Evolutionary conservation across 2,329 filamentous ascomycete species (phyloP).

Genomic region (Sporothrix pseudoabietina): DNA sequence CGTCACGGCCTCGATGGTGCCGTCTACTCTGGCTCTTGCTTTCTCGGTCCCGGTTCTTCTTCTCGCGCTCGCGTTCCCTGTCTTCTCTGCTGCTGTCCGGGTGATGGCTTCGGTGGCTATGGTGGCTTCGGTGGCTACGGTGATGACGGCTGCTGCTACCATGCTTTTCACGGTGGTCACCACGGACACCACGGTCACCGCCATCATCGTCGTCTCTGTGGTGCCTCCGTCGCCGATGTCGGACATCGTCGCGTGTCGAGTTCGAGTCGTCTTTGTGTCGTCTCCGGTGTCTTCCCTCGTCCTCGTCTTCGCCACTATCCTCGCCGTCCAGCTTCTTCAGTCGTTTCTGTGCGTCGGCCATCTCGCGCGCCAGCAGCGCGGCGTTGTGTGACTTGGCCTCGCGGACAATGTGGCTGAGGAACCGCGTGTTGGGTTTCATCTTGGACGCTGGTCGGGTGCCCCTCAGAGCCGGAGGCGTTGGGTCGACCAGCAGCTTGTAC

Average conservation of each 20-base stretch:
- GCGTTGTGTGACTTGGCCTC: conserved; percentile 89
- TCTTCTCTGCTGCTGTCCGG: conserved; percentile 8
- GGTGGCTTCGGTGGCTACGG: neutral
- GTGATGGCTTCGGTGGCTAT: neutral
- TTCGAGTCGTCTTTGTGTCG: neutral
- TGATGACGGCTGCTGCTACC: neutral
- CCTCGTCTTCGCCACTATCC: neutral
- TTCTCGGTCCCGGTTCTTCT: neutral
- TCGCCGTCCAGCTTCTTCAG: conserved; percentile 57
- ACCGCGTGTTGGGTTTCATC: conserved; percentile 89
- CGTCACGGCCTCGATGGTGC: neutral
- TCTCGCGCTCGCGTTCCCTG: neutral
- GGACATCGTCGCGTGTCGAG: neutral
- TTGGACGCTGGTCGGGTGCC: conserved; percentile 61
- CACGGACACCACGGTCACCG: too few relatives aligned
- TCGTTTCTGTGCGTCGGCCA: conserved; percentile 72
- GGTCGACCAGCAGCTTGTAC: conserved; percentile 31
- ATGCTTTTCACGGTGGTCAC: neutral
- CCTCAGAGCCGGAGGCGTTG: neutral
- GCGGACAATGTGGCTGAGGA: conserved; percentile 83
- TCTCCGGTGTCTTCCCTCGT: neutral
- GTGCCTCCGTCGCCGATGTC: neutral
- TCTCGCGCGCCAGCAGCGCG: conserved; percentile 79
- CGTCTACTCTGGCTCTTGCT: neutral
- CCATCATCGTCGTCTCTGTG: neutral